Percentiles rank a stretch among this genome's conserved stretches.
These are phyloP conservation scores for Gentiana straminea DNA, from an alignment of 257 asterid genomes.

Conservation along the genomic window DNA sequence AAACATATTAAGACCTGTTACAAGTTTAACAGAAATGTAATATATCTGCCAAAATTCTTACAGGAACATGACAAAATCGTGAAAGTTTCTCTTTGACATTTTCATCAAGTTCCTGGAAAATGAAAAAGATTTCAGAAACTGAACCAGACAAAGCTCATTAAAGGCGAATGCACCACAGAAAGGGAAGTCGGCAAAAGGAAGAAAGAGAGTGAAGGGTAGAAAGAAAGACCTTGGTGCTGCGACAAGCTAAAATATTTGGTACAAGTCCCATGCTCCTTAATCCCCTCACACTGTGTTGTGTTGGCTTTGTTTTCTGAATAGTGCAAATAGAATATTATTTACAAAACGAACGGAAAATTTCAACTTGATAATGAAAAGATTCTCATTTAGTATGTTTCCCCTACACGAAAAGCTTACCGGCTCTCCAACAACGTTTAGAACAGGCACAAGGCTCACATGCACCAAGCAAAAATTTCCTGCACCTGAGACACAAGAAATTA, in stretches of 20 bases:
- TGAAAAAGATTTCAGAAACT: conserved; percentile 6
- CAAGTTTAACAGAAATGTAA: conserved; percentile 5
- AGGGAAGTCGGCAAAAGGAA: conserved; percentile 2
- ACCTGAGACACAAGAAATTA: conserved; percentile 37
- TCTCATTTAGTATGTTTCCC: not conserved
- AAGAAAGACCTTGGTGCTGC: conserved; percentile 66
- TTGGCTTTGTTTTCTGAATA: conserved; percentile 93
- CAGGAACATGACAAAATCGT: conserved; percentile 45
- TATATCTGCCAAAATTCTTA: conserved; percentile 13
- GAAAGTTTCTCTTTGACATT: conserved; percentile 29
- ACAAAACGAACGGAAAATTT: not conserved
- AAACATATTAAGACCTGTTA: not conserved
- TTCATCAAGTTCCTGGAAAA: conserved; percentile 25
- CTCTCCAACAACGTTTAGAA: conserved; percentile 85
- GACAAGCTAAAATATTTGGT: conserved; percentile 87
- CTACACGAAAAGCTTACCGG: conserved; percentile 33
- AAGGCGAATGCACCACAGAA: conserved; percentile 1
- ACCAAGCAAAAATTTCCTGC: conserved; percentile 83
- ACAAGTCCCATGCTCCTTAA: conserved; percentile 77
- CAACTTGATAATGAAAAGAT: not conserved
- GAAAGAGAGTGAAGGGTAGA: not conserved
- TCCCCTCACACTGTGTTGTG: conserved; percentile 94
- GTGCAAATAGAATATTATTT: conserved; percentile 5
- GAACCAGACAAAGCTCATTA: conserved; percentile 2
- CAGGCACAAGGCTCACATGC: conserved; percentile 95